Conservation (phyloP, 202 grass and related monocot genomes). For the Saccharum hybrid region DNA sequence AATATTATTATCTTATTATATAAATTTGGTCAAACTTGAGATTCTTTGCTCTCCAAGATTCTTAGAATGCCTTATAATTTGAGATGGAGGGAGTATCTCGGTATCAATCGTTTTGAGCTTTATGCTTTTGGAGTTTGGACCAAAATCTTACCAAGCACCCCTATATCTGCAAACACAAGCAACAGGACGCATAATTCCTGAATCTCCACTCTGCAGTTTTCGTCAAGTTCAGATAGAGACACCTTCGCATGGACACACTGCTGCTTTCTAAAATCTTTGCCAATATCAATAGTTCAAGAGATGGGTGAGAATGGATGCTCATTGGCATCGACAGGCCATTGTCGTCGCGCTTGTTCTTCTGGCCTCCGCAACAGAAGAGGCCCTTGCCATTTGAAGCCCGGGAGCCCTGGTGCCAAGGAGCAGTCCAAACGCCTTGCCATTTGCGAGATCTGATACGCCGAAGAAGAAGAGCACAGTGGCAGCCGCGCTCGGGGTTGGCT, state of each 20-base stretch:
- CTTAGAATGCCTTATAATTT: too few relatives aligned
- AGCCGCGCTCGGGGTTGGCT: not conserved
- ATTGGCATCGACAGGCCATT: constrained; percentile 17
- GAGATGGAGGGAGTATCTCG: not conserved
- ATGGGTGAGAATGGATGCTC: constrained; percentile 22
- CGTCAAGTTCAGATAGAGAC: not conserved
- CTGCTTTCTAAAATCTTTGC: not conserved
- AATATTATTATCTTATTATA: too few relatives aligned
- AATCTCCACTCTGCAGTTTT: not conserved
- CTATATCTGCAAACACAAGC: constrained; percentile 52
- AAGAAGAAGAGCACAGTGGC: not conserved
- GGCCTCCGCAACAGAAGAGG: constrained; percentile 22
- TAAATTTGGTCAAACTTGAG: too few relatives aligned
- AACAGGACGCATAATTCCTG: not conserved
- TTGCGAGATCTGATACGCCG: not conserved
- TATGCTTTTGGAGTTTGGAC: constrained; percentile 64
- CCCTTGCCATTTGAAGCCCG: constrained; percentile 26
- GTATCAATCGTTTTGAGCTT: constrained; percentile 47
- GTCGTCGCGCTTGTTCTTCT: constrained; percentile 40
- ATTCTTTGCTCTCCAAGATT: too few relatives aligned
- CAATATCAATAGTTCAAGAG: not conserved
- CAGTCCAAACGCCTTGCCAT: not conserved
- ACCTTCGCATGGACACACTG: not conserved
- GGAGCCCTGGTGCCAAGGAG: not conserved
- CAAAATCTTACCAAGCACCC: constrained; percentile 28